Evolutionary conservation across 2,329 filamentous ascomycete species (phyloP).

Genomic region (Allantophomopsis lycopodina): DNA sequence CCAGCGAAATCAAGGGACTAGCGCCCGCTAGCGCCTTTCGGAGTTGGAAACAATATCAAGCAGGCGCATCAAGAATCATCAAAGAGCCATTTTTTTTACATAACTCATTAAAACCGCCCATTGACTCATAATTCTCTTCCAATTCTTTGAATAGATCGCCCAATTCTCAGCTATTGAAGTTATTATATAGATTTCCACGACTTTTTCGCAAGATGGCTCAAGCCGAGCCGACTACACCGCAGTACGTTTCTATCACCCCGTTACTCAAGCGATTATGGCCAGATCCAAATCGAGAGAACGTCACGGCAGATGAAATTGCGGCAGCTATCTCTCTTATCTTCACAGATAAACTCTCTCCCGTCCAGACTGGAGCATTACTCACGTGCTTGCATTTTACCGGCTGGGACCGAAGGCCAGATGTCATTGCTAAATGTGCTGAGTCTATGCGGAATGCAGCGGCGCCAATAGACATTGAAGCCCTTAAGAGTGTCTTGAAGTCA

Average conservation of each 20-base stretch:
- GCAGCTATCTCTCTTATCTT: slow-evolving; percentile 86
- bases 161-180: too few species aligned
- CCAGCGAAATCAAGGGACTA: too few species aligned
- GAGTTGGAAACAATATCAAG: too few species aligned
- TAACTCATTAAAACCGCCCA: too few species aligned
- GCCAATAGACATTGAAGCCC: slow-evolving; percentile 48
- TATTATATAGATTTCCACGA: too few species aligned
- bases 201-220: slow-evolving; percentile 7
- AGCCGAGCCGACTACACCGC: slow-evolving; percentile 10
- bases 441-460: slow-evolving; percentile 75
- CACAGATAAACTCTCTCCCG: slow-evolving; percentile 75
- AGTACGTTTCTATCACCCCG: slow-evolving; percentile 41
- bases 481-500: slow-evolving; percentile 46
- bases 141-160: too few species aligned
- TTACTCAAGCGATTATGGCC: slow-evolving; percentile 63
- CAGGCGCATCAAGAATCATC: too few species aligned
- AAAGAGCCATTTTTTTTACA: too few species aligned
- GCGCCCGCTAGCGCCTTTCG: too few species aligned
- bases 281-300: slow-evolving; percentile 27
- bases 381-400: slow-evolving; percentile 88
- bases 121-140: too few species aligned
- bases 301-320: slow-evolving; percentile 72
- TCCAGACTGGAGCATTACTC: slow-evolving; percentile 75
- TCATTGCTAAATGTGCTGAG: slow-evolving; percentile 72
- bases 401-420: slow-evolving; percentile 70